A percentile compares a stretch with the other conserved stretches of the same genome.
phyloP scores from a whole-genome alignment of 306 rosid genomes.

The Betula pendula region DNA sequence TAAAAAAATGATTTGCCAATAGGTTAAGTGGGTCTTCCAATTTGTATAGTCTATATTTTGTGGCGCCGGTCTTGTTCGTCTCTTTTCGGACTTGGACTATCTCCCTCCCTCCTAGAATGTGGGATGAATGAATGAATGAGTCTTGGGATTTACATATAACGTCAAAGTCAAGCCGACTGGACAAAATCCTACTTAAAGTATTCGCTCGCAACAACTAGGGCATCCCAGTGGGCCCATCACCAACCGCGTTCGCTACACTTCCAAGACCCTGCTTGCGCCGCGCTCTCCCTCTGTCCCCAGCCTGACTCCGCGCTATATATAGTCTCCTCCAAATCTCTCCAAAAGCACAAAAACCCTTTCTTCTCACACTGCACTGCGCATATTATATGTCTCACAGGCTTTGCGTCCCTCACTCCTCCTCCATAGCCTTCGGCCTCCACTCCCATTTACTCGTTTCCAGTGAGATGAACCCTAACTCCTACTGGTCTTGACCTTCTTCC shows the following conservation, averaged over 20 bases:
- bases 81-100: too few species aligned
- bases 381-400: slow-evolving; percentile 51
- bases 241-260: slow-evolving; percentile 8
- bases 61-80: too few species aligned
- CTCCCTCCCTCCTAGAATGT: too few species aligned
- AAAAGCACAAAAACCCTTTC: not conserved
- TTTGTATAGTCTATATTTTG: too few species aligned
- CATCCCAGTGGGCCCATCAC: slow-evolving; percentile 3
- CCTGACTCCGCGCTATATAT: too few species aligned
- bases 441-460: slow-evolving; percentile 37
- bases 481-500: slow-evolving; percentile 10
- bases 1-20: too few species aligned
- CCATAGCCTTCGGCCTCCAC: slow-evolving; percentile 44
- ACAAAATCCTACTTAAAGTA: too few species aligned
- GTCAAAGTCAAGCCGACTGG: too few species aligned
- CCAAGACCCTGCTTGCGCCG: not conserved
- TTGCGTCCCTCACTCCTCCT: slow-evolving; percentile 46
- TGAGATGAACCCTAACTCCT: slow-evolving; percentile 29
- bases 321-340: too few species aligned
- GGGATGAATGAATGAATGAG: too few species aligned
- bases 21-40: too few species aligned
- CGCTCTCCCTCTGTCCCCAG: not conserved
- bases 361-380: not conserved
- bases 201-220: not conserved
- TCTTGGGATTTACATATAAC: too few species aligned